phyloP scores from a whole-genome alignment of 2,329 filamentous ascomycete species.

The Alternaria alternata region DNA sequence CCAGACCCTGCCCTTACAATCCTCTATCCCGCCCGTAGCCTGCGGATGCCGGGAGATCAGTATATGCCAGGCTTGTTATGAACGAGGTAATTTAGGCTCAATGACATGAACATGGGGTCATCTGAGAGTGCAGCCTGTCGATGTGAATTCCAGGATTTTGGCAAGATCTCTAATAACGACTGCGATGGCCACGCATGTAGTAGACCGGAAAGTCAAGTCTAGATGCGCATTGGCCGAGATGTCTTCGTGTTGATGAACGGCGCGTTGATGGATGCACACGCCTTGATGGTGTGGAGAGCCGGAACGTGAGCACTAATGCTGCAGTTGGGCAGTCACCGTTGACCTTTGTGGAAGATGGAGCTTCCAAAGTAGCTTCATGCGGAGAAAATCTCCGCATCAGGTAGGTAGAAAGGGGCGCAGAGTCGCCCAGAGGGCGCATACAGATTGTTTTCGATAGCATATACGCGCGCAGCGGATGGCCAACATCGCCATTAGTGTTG shows the following conservation, averaged over 20 bases:
- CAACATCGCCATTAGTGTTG: constrained; percentile 2
- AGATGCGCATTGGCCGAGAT: not conserved
- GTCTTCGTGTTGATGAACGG: not conserved
- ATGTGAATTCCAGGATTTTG: not conserved
- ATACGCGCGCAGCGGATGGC: not conserved
- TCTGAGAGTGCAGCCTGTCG: constrained; percentile 6
- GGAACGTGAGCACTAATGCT: constrained; percentile 12
- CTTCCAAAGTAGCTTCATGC: not conserved
- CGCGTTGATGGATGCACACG: not conserved
- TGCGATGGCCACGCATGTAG: constrained; percentile 2
- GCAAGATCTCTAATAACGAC: not conserved
- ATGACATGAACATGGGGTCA: not conserved
- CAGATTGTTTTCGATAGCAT: constrained; percentile 1
- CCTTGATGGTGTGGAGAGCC: constrained; percentile 11
- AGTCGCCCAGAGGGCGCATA: not conserved
- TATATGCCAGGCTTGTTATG: not conserved
- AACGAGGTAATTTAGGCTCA: not conserved
- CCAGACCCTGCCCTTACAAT: not conserved
- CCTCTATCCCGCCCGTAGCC: not conserved
- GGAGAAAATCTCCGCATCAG: not conserved
- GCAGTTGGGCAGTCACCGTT: not conserved
- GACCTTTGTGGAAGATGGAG: not conserved
- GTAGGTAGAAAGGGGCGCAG: not conserved
- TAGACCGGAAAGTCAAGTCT: not conserved
- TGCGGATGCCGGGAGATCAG: not conserved